phyloP scores from a whole-genome alignment of 2,329 filamentous ascomycete genomes.

The Huntiella savannae region DNA sequence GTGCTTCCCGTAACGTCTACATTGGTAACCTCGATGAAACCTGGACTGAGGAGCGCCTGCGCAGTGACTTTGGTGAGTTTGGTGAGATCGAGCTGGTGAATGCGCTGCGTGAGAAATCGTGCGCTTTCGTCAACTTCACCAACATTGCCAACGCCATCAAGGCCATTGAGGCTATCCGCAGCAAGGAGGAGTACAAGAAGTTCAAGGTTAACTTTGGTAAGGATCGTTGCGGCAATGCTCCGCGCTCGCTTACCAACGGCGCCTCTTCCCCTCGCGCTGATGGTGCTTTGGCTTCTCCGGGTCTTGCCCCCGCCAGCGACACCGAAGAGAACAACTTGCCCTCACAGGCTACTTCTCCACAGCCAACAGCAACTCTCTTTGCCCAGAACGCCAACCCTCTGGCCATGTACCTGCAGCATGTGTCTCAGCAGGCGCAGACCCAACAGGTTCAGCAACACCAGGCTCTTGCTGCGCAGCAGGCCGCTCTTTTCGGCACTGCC shows the following conservation, averaged over 20 bases:
- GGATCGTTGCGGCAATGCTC: conserved; percentile 91
- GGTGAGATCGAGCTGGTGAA: conserved; percentile 97
- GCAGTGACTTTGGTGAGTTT: conserved; percentile 92
- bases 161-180: conserved; percentile 87
- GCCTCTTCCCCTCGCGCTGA: conserved; percentile 50
- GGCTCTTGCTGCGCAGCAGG: conserved; percentile 55
- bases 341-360: conserved; percentile 35
- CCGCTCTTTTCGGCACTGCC: conserved; percentile 59
- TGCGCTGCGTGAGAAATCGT: conserved; percentile 93
- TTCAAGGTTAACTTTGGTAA: conserved; percentile 99
- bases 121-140: conserved; percentile 98
- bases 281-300: conserved; percentile 36
- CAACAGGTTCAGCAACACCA: conserved; percentile 61
- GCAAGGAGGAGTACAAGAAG: conserved; percentile 88
- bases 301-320: conserved; percentile 23
- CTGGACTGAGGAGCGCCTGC: conserved; percentile 88
- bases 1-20: conserved; percentile 96
- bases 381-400: conserved; percentile 74
- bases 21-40: conserved; percentile 93
- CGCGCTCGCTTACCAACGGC: conserved; percentile 57
- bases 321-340: conserved; percentile 27
- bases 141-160: conserved; percentile 99
- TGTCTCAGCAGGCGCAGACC: conserved; percentile 51
- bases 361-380: conserved; percentile 53
- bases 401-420: conserved; percentile 81